Evolutionary conservation across 495 filamentous ascomycete species (phyloP).

Genomic region (Hypoxylon perforatum): DNA sequence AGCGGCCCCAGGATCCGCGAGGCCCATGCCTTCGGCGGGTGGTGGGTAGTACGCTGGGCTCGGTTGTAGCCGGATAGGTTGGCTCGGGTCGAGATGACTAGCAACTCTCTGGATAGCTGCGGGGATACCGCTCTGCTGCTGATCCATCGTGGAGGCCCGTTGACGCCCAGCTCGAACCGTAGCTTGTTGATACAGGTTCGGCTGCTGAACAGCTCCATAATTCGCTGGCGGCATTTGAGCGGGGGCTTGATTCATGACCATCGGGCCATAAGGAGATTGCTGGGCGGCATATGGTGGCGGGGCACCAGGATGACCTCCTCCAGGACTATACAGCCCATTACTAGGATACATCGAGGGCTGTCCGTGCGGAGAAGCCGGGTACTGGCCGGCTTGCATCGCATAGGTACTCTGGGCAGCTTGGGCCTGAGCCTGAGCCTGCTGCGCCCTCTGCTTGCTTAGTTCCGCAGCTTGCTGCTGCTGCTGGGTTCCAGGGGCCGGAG

Average conservation of each 20-base stretch:
- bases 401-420: slow-evolving; percentile 63
- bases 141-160: slow-evolving; percentile 95
- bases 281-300: slow-evolving; percentile 89
- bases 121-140: slow-evolving; percentile 90
- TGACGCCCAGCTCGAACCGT: slow-evolving; percentile 84
- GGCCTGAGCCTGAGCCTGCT: slow-evolving; percentile 71
- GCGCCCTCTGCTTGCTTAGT: slow-evolving; percentile 85
- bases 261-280: slow-evolving; percentile 76
- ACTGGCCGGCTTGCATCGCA: slow-evolving; percentile 56
- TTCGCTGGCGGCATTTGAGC: slow-evolving; percentile 75
- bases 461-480: slow-evolving; percentile 96
- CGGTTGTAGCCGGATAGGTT: slow-evolving; percentile 93
- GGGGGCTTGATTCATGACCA: slow-evolving; percentile 74
- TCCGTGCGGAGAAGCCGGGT: slow-evolving; percentile 51
- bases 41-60: slow-evolving; percentile 98
- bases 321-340: slow-evolving; percentile 77
- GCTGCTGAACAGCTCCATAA: slow-evolving; percentile 66
- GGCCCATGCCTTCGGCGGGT: slow-evolving; percentile 81
- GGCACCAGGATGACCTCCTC: slow-evolving; percentile 69
- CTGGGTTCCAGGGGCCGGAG: slow-evolving; percentile 94
- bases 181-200: slow-evolving; percentile 86
- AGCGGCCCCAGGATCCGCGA: slow-evolving; percentile 64
- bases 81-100: slow-evolving; percentile 93
- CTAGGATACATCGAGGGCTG: slow-evolving; percentile 79
- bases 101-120: slow-evolving; percentile 94